Base-by-base conservation (phyloP, 2,329 filamentous ascomycete species). In the Penicillium sp. region DNA sequence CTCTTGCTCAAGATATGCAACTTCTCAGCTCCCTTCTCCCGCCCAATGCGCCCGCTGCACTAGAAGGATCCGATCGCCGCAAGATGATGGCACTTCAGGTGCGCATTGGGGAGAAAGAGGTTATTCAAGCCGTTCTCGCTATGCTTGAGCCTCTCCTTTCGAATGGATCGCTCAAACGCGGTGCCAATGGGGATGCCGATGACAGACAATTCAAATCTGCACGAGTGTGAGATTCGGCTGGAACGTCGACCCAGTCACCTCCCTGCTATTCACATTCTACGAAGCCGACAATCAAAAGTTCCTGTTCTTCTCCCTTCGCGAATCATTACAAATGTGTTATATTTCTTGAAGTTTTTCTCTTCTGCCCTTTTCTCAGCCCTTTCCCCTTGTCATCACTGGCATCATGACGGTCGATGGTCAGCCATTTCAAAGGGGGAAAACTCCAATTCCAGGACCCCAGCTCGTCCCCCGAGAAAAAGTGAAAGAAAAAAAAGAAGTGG, bases 81-180 rank as follows among this genome's bases (percentile, higher is more conserved):
- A 59, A 66, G 11, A 72, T 68, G 38, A 86, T 86, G 82, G 86
- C 86, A 0, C 60, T 83, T 24, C 71, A 79, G 43, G 84, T 90
- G 33, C 78, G 87, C 50, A 68, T 83, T 3, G 87, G 86, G 11
- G 87, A 91, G 68, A 89, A 89, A 65, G 75, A 76, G 56, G 72
- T 90, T 5, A 62, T 90, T 25, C 68, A 74, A 47, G 75, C 81
- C 59, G 73, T 82, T 1, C 73, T 78, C 49, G 56, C 51, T 41
- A 67, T 65, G 54, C 63, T 74, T 32, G 56, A 62, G 43, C 49
- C 58, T 6, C 54, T 61, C 43, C 50, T 62, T 29, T 48, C 49
- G 12, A 48, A 46, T 5, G 54, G 50, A 12, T 59, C 61, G 9
- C 43, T 60, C 27, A 71, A 72, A 50, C 61, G 68, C 37, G 50